Percentiles rank a stretch among this genome's conserved stretches.
Conservation (phyloP, 140 eudicot species). For the Bidens hawaiensis region DNA sequence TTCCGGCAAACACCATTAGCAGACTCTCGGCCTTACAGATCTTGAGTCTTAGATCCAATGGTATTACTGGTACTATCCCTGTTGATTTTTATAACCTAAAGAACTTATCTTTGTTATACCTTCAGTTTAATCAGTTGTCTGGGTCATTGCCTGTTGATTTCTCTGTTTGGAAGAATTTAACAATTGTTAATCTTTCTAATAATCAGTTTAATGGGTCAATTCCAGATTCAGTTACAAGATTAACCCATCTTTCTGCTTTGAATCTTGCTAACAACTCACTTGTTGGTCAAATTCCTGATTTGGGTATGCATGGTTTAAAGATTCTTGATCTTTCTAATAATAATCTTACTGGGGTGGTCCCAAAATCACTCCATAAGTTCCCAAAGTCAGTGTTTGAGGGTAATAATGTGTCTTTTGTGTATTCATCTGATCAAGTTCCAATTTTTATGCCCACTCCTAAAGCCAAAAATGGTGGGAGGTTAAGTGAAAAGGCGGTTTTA, state of each 20-base stretch:
- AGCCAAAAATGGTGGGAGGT: slow-evolving; percentile 32
- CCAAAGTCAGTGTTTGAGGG: slow-evolving; percentile 73
- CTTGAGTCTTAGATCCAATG: slow-evolving; percentile 90
- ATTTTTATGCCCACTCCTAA: slow-evolving; percentile 36
- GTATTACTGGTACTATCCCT: slow-evolving; percentile 74
- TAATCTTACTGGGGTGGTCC: slow-evolving; percentile 57
- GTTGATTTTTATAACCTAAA: slow-evolving; percentile 49
- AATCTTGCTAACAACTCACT: slow-evolving; percentile 74
- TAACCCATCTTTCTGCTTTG: slow-evolving; percentile 55
- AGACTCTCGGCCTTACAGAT: slow-evolving; percentile 76
- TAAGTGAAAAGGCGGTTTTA: slow-evolving; percentile 56
- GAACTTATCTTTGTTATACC: slow-evolving; percentile 59
- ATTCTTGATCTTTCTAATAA: slow-evolving; percentile 61
- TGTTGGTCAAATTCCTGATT: slow-evolving; percentile 76
- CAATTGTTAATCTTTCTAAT: slow-evolving; percentile 64
- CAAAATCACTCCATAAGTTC: slow-evolving; percentile 67
- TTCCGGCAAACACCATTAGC: slow-evolving; percentile 71
- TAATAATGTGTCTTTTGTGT: slow-evolving; percentile 40
- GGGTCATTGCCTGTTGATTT: slow-evolving; percentile 75
- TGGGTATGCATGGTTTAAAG: slow-evolving; percentile 49
- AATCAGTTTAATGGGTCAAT: slow-evolving; percentile 76
- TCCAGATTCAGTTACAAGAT: slow-evolving; percentile 42
- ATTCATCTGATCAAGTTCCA: slow-evolving; percentile 40
- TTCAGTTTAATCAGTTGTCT: slow-evolving; percentile 61
- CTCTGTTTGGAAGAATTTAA: slow-evolving; percentile 74